Conservation (phyloP, 2,329 filamentous ascomycete genomes). For the Colletotrichum brevisporum region DNA sequence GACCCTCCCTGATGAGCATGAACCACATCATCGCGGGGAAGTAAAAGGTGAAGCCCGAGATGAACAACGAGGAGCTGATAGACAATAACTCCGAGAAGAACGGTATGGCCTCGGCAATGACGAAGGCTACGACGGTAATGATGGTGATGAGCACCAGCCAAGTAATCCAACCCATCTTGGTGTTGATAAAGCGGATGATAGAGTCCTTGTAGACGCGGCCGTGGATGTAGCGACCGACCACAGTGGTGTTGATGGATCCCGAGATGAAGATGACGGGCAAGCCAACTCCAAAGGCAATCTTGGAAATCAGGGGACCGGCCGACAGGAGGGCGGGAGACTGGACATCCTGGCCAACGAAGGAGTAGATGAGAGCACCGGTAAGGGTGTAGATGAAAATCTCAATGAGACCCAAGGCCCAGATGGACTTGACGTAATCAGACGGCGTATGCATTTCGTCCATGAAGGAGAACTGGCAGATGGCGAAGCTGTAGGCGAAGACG, state of each 20-base stretch:
- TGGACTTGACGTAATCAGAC: conserved; percentile 64
- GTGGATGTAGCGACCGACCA: conserved; percentile 62
- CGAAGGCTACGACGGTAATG: conserved; percentile 75
- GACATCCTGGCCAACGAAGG: conserved; percentile 75
- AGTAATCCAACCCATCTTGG: conserved; percentile 60
- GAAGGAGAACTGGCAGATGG: conserved; percentile 66
- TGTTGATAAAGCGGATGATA: conserved; percentile 63
- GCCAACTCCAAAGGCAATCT: conserved; percentile 79
- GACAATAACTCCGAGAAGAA: conserved; percentile 79
- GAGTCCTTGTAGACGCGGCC: conserved; percentile 60
- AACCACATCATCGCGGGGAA: conserved; percentile 60
- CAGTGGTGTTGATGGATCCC: conserved; percentile 76
- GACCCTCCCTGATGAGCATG: conserved; percentile 53
- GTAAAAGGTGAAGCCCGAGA: conserved; percentile 59
- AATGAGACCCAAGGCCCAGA: conserved; percentile 72
- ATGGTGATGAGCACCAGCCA: conserved; percentile 72
- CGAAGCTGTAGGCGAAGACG: conserved; percentile 76
- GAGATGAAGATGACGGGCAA: conserved; percentile 82
- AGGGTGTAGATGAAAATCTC: conserved; percentile 76
- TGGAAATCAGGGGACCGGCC: conserved; percentile 70
- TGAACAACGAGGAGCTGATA: conserved; percentile 64
- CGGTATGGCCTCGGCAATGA: conserved; percentile 81
- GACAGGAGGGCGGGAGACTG: conserved; percentile 78
- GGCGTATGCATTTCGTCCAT: conserved; percentile 69
- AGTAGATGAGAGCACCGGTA: conserved; percentile 77